Percentiles rank a stretch among this genome's conserved stretches.
phyloP scores from a whole-genome alignment of 768 basidiomycete genomes.

The Kwoniella dejecticola region DNA sequence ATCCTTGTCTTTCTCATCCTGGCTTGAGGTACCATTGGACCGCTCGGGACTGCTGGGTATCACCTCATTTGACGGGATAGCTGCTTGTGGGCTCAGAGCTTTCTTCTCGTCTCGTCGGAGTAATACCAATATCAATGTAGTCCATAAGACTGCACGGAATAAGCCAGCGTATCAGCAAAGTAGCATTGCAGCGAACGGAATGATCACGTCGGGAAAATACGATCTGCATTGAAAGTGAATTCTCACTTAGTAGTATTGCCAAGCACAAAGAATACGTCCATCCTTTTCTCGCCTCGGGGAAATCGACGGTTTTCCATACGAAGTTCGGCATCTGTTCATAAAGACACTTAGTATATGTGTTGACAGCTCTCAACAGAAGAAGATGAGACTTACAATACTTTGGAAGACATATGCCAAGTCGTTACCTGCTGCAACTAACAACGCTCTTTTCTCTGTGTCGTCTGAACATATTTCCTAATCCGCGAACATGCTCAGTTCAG shows the following conservation, averaged over 20 bases:
- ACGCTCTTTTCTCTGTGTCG: constrained; percentile 39
- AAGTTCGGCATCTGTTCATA: constrained; percentile 36
- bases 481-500: background rate
- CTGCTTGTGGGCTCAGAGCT: constrained; percentile 1
- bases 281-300: constrained; percentile 42
- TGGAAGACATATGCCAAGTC: constrained; percentile 44
- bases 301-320: constrained; percentile 43
- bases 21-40: background rate
- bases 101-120: constrained; percentile 17
- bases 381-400: constrained; percentile 25
- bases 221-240: no score
- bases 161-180: no score
- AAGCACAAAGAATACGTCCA: constrained; percentile 32
- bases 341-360: background rate
- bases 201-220: no score
- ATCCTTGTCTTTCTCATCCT: constrained; percentile 6
- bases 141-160: constrained; percentile 25
- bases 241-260: constrained; percentile 35
- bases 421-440: constrained; percentile 39
- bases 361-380: background rate
- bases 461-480: constrained; percentile 21
- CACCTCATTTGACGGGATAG: background rate
- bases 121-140: constrained; percentile 19
- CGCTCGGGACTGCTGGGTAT: background rate
- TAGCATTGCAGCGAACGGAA: no score